Evolutionary conservation across 306 rosid species (phyloP), one percentile per base, ranked within the genome.

Genomic region (Ochetophila trinervis): DNA sequence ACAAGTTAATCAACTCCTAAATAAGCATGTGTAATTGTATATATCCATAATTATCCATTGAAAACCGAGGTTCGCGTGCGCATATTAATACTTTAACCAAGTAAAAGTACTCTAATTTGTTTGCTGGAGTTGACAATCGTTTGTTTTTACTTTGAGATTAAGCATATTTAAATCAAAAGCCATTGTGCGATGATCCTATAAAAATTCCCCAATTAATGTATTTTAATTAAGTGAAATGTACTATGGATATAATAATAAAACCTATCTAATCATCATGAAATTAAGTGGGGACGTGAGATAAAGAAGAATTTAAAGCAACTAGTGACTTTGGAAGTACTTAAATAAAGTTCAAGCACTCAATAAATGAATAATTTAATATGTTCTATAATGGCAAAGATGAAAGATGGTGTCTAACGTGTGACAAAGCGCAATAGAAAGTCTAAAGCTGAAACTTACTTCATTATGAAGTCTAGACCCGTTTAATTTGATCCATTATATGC

Each of bases 51-150:
- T 83, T 66, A 57, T 67, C 80, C 55, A 52, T 78, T 67, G 86
- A 80, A 84, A 82, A 65, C 16, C 4, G 53, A 78, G 76, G 68
- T 79, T 59, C 78, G 93, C 94, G 84, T 84, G 96, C 85, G 71
- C 57, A 61, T 49, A 34, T 32, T 32, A 42, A 67, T 79, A 74
- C 70, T 74, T 69, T 63, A 64, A 64, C 72, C 3, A 9, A 42
- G 57, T 68, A 63, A 68, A 78, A 18, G 63, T 63, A 53, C 50
- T 58, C 34, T 78, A 65, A 63, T 53, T 45, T 34, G 64, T 63
- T 53, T 44, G 61, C 69, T 69, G 66, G 73, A 59, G 82, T 80
- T 84, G 89, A 84, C 84, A 77, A 74, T 82, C 74, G 69, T 48
- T 73, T 63, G 68, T 72, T 67, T 80, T 78, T 64, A 54, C 70